Base-by-base conservation (phyloP, 495 filamentous ascomycete species). In the Neurospora discreta region DNA sequence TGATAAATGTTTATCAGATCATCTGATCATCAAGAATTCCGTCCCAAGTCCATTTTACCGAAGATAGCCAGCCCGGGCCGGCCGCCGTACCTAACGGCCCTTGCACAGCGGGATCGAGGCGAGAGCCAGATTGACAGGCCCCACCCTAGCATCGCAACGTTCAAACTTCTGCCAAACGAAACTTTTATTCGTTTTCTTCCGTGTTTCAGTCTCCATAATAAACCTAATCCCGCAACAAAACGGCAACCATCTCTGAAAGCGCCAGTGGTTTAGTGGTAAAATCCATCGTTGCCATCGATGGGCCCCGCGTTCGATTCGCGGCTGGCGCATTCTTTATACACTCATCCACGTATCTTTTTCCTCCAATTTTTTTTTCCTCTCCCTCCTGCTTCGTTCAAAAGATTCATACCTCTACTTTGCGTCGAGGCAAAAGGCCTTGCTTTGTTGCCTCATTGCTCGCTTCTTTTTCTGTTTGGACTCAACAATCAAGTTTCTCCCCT, bases 221-320 rank as follows among this genome's bases (percentile, higher is more conserved):
- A 36, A 1, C 33, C 33, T 4, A 1, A 1, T 36, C 33, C 3
- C 33, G 3, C 33, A 36, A 36, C 33, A 36, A 2, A 0, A 3
- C 5, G 3, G 0, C 33, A 36, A 36, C 5, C 33, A 4, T 36
- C 33, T 30, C 23, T 16, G 23, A 60, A 30, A 60, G 52, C 52
- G 52, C 52, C 79, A 82, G 81, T 83, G 81, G 81, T 83, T 83
- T 84, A 84, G 82, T 84, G 82, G 82, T 84, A 84, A 84, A 84
- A 84, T 83, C 81, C 82, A 83, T 84, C 82, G 82, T 84, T 84
- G 82, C 82, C 82, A 84, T 84, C 82, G 82, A 84, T 83, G 33
- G 81, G 82, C 82, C 82, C 82, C 82, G 82, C 78, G 82, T 84
- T 84, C 82, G 82, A 83, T 83, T 83, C 81, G 78, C 81, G 81